phyloP scores from a whole-genome alignment of 2,329 filamentous ascomycete genomes.

The Fusarium verrucosum region DNA sequence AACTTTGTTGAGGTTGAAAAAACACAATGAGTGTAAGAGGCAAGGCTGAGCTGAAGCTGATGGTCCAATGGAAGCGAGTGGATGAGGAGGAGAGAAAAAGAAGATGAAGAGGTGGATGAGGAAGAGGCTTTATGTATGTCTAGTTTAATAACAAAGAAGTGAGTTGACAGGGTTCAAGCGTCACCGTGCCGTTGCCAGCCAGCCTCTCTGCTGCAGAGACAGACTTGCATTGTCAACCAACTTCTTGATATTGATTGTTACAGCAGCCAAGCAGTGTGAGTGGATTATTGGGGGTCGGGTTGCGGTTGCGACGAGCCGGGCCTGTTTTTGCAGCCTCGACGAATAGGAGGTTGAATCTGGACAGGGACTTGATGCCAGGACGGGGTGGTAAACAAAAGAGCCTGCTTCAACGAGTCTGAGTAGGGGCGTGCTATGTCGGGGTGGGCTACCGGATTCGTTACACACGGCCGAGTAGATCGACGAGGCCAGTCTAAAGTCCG shows the following conservation, averaged over 20 bases:
- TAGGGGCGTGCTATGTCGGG: constrained; percentile 18
- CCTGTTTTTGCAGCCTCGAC: not conserved
- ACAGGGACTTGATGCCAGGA: constrained; percentile 10
- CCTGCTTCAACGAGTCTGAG: not conserved
- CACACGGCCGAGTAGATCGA: constrained; percentile 42
- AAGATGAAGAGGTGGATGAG: constrained; percentile 24
- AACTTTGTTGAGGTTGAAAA: constrained; percentile 12
- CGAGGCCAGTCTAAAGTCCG: constrained; percentile 21
- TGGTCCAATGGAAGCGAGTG: constrained; percentile 44
- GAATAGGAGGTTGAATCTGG: constrained; percentile 24
- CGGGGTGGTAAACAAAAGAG: constrained; percentile 14
- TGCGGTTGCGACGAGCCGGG: constrained; percentile 39
- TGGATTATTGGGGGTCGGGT: constrained; percentile 19
- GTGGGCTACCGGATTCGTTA: constrained; percentile 36
- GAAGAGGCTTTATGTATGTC: constrained; percentile 47
- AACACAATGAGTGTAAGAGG: constrained; percentile 46
- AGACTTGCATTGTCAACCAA: constrained; percentile 11
- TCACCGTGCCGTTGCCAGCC: constrained; percentile 14
- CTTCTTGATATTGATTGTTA: constrained; percentile 20
- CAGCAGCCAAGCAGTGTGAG: constrained; percentile 10
- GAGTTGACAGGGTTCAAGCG: not conserved
- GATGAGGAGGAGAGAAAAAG: constrained; percentile 43
- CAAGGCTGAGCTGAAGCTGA: constrained; percentile 19
- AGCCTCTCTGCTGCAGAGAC: constrained; percentile 9
- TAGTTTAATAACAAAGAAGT: not conserved